These are phyloP conservation scores for Neurospora sp. DNA, from an alignment of 495 filamentous ascomycete genomes.

Conservation along the genomic window DNA sequence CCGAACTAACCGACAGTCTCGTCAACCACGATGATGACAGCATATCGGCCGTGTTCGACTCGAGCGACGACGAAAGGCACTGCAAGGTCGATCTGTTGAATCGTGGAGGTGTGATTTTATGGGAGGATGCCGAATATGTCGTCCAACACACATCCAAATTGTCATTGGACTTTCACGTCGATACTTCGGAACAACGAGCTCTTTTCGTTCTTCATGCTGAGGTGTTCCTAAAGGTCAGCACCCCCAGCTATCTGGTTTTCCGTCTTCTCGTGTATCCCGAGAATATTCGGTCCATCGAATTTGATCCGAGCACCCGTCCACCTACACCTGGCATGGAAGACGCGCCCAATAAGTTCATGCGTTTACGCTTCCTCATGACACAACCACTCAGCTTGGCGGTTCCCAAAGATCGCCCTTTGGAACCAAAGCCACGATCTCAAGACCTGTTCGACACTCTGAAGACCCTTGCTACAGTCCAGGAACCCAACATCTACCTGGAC, in stretches of 20 bases:
- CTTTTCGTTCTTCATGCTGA: background rate
- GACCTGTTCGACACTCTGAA: background rate
- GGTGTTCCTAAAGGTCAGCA: too few species aligned
- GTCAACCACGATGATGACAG: background rate
- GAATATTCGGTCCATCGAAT: background rate
- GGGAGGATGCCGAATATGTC: background rate
- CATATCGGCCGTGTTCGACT: background rate
- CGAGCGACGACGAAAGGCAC: constrained; percentile 1
- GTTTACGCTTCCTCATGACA: background rate
- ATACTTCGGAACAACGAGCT: background rate
- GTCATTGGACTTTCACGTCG: background rate
- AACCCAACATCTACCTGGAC: background rate
- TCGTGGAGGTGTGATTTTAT: background rate
- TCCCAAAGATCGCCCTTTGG: background rate
- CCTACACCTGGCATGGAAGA: background rate
- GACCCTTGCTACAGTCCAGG: constrained; percentile 1
- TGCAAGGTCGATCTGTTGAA: background rate
- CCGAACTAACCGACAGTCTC: background rate
- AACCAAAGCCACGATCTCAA: background rate
- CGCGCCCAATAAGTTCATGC: background rate
- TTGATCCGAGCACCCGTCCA: background rate
- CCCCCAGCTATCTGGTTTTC: background rate
- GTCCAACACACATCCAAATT: background rate
- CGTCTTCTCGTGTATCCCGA: background rate
- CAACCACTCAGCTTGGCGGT: background rate